A percentile compares a stretch with the other conserved stretches of the same genome.
Conservation (phyloP, 164 flowering plant species). For the Tetracentron sinense region DNA sequence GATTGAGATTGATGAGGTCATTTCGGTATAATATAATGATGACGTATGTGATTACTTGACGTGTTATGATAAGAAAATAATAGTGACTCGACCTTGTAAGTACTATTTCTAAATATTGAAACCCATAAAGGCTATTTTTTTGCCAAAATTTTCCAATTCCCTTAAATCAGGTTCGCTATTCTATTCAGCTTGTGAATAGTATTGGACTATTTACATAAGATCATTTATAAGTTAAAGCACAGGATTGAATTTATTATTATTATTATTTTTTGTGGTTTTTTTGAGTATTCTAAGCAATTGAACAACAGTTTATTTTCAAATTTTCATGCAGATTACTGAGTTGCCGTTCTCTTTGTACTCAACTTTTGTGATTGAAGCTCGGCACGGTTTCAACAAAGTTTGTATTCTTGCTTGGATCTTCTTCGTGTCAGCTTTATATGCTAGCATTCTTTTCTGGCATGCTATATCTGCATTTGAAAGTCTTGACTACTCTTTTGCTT, state of each 20-base stretch:
- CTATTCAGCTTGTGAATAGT: too few relatives aligned
- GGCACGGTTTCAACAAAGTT: constrained; percentile 98
- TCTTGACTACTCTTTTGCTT: neutral
- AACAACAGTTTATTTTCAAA: constrained; percentile 5
- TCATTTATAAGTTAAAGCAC: too few relatives aligned
- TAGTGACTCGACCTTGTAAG: too few relatives aligned
- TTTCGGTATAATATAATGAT: too few relatives aligned
- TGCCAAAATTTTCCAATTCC: too few relatives aligned
- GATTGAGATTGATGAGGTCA: too few relatives aligned
- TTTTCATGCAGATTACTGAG: constrained; percentile 77
- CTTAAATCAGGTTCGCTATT: too few relatives aligned
- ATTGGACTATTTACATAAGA: too few relatives aligned
- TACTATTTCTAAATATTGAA: too few relatives aligned
- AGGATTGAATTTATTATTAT: neutral
- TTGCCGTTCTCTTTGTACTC: constrained; percentile 95
- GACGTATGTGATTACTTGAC: too few relatives aligned
- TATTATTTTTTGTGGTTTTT: neutral
- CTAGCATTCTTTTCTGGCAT: constrained; percentile 3
- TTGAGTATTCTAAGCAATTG: neutral
- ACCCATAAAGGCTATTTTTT: too few relatives aligned
- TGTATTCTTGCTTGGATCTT: constrained; percentile 20
- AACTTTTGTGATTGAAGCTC: constrained; percentile 94
- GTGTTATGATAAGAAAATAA: too few relatives aligned
- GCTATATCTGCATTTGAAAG: neutral
- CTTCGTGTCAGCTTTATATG: neutral